Evolutionary conservation across 257 asterid species (phyloP).

Genomic region (Solanum peruvianum): DNA sequence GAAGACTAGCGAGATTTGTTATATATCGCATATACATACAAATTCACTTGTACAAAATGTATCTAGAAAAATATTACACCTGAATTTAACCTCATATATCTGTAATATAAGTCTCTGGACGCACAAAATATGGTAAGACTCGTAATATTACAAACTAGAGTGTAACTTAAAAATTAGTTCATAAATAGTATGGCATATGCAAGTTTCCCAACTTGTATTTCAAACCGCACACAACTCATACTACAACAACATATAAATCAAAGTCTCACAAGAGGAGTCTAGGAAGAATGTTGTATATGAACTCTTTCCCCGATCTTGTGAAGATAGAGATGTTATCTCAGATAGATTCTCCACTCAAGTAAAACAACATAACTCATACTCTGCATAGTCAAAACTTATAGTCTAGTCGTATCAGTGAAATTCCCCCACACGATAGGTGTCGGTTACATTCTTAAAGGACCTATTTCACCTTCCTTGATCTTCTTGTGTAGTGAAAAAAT

Average conservation of each 20-base stretch:
- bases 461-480: not conserved
- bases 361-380: not conserved
- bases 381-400: not conserved
- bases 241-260: not conserved
- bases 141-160: too few relatives aligned
- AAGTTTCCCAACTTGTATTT: not conserved
- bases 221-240: not conserved
- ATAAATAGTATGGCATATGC: too few relatives aligned
- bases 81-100: not conserved
- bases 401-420: not conserved
- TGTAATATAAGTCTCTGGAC: too few relatives aligned
- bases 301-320: too few relatives aligned
- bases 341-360: not conserved
- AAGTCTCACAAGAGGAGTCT: not conserved
- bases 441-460: not conserved
- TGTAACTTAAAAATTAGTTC: too few relatives aligned
- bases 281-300: not conserved
- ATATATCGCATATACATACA: not conserved
- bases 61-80: not conserved
- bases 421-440: too few relatives aligned
- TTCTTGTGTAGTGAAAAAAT: not conserved
- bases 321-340: not conserved
- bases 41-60: not conserved
- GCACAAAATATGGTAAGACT: not conserved
- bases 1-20: not conserved